A percentile compares a stretch with the other conserved stretches of the same genome.
phyloP scores from a whole-genome alignment of 192 early-diverging fungal species.

The Obelidium mucronatum region DNA sequence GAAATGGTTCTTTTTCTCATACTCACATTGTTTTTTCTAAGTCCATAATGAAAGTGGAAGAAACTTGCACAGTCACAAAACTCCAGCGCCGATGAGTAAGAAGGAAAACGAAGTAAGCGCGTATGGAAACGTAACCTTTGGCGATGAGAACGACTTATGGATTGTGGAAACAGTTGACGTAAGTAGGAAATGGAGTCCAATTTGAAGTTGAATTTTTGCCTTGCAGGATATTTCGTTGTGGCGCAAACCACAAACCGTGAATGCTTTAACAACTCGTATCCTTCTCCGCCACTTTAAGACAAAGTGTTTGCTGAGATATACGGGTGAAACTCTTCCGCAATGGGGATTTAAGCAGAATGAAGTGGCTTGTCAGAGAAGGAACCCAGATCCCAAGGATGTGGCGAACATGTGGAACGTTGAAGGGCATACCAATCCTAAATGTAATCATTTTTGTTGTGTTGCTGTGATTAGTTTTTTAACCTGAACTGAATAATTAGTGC shows the following conservation, averaged over 20 bases:
- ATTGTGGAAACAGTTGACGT: constrained; percentile 81
- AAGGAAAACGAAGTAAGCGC: constrained; percentile 87
- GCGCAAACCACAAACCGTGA: constrained; percentile 47
- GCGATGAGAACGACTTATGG: constrained; percentile 94
- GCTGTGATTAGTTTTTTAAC: background rate
- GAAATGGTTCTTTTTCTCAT: background rate
- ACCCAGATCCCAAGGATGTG: constrained; percentile 43
- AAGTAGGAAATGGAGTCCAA: constrained; percentile 26
- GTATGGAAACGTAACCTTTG: constrained; percentile 78
- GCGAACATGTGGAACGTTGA: constrained; percentile 95
- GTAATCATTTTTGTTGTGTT: constrained; percentile 47
- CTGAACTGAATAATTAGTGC: constrained; percentile 58
- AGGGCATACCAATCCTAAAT: constrained; percentile 76
- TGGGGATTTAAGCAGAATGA: constrained; percentile 98
- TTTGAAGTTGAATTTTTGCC: background rate
- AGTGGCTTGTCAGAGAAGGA: constrained; percentile 83
- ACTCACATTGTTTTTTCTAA: constrained; percentile 14
- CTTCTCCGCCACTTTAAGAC: constrained; percentile 74
- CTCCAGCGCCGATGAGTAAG: constrained; percentile 74
- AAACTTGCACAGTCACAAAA: constrained; percentile 92
- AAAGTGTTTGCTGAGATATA: constrained; percentile 80
- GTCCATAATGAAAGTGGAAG: constrained; percentile 72
- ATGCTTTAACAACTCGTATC: constrained; percentile 82
- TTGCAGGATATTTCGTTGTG: constrained; percentile 38
- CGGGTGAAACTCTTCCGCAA: constrained; percentile 82